These are phyloP conservation scores for Lignosus rhinocerotis DNA, from an alignment of 1,284 basidiomycete genomes.

Conservation along the genomic window DNA sequence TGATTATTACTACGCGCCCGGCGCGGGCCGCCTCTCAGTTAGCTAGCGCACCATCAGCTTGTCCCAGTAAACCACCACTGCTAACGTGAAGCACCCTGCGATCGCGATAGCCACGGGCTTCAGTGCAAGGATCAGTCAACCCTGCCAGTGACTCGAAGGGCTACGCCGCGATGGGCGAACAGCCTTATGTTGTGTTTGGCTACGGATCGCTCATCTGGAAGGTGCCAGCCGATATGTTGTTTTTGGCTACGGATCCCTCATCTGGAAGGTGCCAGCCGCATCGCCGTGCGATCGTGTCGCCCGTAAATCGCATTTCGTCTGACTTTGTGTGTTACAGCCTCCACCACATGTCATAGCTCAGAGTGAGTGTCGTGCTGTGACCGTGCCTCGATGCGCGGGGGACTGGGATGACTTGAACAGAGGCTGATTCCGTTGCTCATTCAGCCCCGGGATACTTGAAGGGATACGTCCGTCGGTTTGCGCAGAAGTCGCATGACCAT, in stretches of 20 bases:
- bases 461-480: constrained; percentile 84
- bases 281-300: background rate
- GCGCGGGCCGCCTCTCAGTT: too few relatives aligned
- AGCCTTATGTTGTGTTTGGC: constrained; percentile 70
- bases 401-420: background rate
- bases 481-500: constrained; percentile 87
- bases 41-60: too few relatives aligned
- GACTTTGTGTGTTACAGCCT: constrained; percentile 45
- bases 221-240: constrained; percentile 58
- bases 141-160: background rate
- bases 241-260: constrained; percentile 82
- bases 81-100: too few relatives aligned
- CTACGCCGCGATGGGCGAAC: background rate
- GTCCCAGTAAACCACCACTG: too few relatives aligned
- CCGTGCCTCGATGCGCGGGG: too few relatives aligned
- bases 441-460: constrained; percentile 74
- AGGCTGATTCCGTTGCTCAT: background rate
- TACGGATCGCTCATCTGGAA: constrained; percentile 85
- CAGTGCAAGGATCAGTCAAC: background rate
- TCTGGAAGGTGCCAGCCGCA: constrained; percentile 62
- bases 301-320: background rate
- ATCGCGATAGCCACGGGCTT: background rate
- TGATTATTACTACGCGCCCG: too few relatives aligned
- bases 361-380: constrained; percentile 39
- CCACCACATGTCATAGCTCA: constrained; percentile 67